Evolutionary conservation across 163 green algal species (phyloP), one percentile per base, ranked within the genome.

Genomic region (Botryococcus braunii): DNA sequence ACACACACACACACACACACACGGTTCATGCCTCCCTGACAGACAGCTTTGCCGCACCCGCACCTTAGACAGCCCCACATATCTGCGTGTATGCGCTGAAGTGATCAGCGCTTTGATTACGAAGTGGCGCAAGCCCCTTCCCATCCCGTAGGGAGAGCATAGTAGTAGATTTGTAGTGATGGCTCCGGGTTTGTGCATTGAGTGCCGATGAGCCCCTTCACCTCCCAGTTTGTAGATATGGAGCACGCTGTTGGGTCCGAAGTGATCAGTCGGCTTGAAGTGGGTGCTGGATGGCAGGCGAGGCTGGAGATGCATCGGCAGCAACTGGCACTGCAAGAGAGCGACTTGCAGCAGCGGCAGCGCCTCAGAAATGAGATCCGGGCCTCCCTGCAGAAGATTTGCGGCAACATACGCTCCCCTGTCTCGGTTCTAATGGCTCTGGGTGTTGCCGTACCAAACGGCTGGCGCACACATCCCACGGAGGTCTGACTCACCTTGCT

Each of bases 241-340:
- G n/a, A n/a, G n/a, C n/a, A 55, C 17, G 17, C 17, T 17, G 46
- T 55, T 29, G 21, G 21, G 21, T 55, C 46, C 17, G 46, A 55
- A 55, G 17, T 55, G 46, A 55, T 29, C 21, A 27, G 46, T 55
- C 52, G 37, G 25, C 2, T 62, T 35, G 1, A 35, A 40, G 25
- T 63, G 56, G 23, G 8, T 63, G 56, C n/a, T 34, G 21, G 56
- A 8, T 5, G 40, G 59, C 59, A 66, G 59, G 59, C 59, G 34
- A 36, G 59, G 36, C 59, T 66, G 59, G 35, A 66, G 59, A 38
- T 52, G 25, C 59, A 66, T 38, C 9, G 59, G 59, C 59, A 38
- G 36, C 35, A 38, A 38, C 3, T 50, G 59, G 59, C 59, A 38
- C 37, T 25, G 21, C 34, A 47, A 38, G 35, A 66, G 59, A 31